Conservation (phyloP, 1,284 basidiomycete species). For the Anthracocystis setariae region DNA sequence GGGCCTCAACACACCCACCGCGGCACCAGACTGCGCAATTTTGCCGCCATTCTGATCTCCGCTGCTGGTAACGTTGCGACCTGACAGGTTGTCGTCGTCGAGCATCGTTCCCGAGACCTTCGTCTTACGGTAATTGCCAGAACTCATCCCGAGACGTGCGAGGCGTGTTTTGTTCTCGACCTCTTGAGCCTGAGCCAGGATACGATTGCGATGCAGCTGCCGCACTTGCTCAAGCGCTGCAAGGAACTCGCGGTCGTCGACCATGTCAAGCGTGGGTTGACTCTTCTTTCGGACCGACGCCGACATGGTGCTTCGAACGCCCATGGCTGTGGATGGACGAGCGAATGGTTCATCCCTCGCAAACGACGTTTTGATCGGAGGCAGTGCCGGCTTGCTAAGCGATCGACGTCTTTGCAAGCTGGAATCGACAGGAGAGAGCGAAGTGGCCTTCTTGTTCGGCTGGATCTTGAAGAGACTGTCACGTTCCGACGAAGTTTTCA, state of each 20-base stretch:
- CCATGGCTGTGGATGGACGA: constrained; percentile 33
- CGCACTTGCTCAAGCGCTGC: constrained; percentile 60
- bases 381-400: constrained; percentile 28
- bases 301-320: constrained; percentile 25
- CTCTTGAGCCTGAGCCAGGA: constrained; percentile 38
- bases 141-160: constrained; percentile 34
- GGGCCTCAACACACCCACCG: not conserved
- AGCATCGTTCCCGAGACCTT: constrained; percentile 25
- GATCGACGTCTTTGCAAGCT: constrained; percentile 19
- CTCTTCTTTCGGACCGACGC: constrained; percentile 50
- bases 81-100: constrained; percentile 6
- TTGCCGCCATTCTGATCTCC: not conserved
- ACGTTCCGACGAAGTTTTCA: not conserved
- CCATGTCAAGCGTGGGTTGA: constrained; percentile 60
- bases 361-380: constrained; percentile 26
- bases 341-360: constrained; percentile 4
- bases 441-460: not conserved
- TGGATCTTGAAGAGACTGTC: not conserved
- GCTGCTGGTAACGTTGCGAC: not conserved
- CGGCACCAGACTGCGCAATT: not conserved
- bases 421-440: not conserved
- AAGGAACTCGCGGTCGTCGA: constrained; percentile 61
- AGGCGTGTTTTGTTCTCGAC: constrained; percentile 34
- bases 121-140: constrained; percentile 28
- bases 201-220: constrained; percentile 47